Base-by-base conservation (phyloP, 1,284 basidiomycete species). In the Fereydounia khargensis region DNA sequence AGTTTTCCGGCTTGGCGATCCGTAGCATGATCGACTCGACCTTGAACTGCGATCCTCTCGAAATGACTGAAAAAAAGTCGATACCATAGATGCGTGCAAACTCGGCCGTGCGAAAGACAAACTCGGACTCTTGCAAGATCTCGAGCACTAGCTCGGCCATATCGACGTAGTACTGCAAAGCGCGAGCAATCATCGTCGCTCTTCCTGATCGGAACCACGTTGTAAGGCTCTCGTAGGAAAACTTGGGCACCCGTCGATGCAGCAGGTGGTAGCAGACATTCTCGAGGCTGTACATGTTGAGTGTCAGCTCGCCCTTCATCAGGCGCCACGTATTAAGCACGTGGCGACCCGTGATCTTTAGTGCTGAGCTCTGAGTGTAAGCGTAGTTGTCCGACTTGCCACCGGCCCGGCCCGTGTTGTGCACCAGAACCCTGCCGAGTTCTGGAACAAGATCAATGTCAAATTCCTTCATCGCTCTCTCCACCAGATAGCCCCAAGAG, bases 1-100 rank as follows among this genome's bases (percentile, higher is more conserved):
- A 74, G 35, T 83, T 89, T 74, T 97, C 94, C 0, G 92, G 91
- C 77, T 98, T 98, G n/a, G 90, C 89, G 39, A 98, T 91, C 19
- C 91, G 85, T 76, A 95, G 91, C 86, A 98, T 87, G 78, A 98
- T 94, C 0, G 91, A 91, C 79, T 98, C 94, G 17, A 98, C 94
- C 78, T 97, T 97, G 81, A 91, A 97, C 68, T 98, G 94, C 2
- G 90, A 94, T 1, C 94, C 94, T 23, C 95, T 84, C 59, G 85
- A 91, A 48, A 96, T 84, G 33, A 97, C 92, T 0, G 91, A 95
- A 72, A 87, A 89, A 75, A 97, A 97, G 77, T 98, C 94, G 38
- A 98, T 86, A 0, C 94, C 94, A 64, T 96, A 96, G 11, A 97
- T 89, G 11, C 94, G 84, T 16, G 94, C 91, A 67, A 96, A 96